Evolutionary conservation across 257 asterid genomes (phyloP), one percentile per base, ranked within the genome.

Genomic region (Ilex asprella): DNA sequence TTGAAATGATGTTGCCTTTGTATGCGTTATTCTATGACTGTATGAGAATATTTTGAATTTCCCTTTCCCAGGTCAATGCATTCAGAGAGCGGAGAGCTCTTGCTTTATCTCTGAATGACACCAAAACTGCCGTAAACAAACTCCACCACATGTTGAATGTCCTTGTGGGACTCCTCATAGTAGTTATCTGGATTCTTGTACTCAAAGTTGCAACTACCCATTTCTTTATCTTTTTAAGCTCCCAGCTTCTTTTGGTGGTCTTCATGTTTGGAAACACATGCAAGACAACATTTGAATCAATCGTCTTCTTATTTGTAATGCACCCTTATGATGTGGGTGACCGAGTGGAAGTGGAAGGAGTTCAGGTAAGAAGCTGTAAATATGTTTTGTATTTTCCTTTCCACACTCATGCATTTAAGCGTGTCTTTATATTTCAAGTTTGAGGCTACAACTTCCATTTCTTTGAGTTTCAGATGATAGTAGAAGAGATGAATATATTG

Each of bases 241-340:
- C 99, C 64, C 99, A 93, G 76, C 61, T 84, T 60, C 91, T 93
- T 50, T 58, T 93, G 57, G 94, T 79, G 10, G 99, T 82, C 41
- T 93, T 93, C 76, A 72, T 93, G 88, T 93, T 93, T 58, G 99
- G 99, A 31, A 93, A 93, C 81, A 81, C 95, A 0, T 83, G 87
- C 81, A 93, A 93, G 87, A 84, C 95, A 8, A 93, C 87, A 32
- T 93, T 89, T 16, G 97, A 93, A 77, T 96, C 97, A 7, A 87
- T 93, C 64, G 84, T 93, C 75, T 93, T 89, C 65, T 69, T 92
- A 56, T 92, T 92, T 43, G 99, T 92, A 71, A 88, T 86, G 95
- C 98, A 92, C 73, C 97, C 99, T 0, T 92, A 74, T 75, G 99
- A 92, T 59, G 99, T 92, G 11, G 99, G 97, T 12, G 97, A 92